phyloP scores from a whole-genome alignment of 2,329 filamentous ascomycete genomes.

The Clarireedia homoeocarpa region DNA sequence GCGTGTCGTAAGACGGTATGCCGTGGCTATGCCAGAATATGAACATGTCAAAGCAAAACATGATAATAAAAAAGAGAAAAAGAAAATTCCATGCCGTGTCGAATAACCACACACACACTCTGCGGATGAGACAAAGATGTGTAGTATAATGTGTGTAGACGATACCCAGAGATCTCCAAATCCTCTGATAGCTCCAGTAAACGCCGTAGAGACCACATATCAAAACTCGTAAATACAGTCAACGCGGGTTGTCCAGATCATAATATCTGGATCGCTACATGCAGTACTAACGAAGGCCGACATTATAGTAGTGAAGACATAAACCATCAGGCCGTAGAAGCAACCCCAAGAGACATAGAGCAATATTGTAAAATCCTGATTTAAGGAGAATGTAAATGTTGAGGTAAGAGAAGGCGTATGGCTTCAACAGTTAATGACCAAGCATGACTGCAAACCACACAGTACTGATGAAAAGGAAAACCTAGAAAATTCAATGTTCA shows the following conservation, averaged over 20 bases:
- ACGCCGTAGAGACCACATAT: slow-evolving; percentile 25
- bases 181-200: slow-evolving; percentile 26
- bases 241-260: slow-evolving; percentile 19
- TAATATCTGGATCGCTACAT: slow-evolving; percentile 10
- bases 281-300: slow-evolving; percentile 3
- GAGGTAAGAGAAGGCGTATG: background rate
- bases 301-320: slow-evolving; percentile 1
- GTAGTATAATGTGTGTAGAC: background rate
- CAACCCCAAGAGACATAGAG: slow-evolving; percentile 1
- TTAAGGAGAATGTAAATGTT: background rate
- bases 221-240: slow-evolving; percentile 27
- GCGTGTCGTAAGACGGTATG: slow-evolving; percentile 10
- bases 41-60: slow-evolving; percentile 23
- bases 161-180: slow-evolving; percentile 25
- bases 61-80: slow-evolving; percentile 8
- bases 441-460: slow-evolving; percentile 2
- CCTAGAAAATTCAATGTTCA: slow-evolving; percentile 29
- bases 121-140: background rate
- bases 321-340: background rate
- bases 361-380: background rate
- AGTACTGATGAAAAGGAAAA: background rate
- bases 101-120: background rate
- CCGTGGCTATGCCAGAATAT: slow-evolving; percentile 24
- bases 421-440: slow-evolving; percentile 2
- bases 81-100: slow-evolving; percentile 19